phyloP scores from a whole-genome alignment of 2,329 filamentous ascomycete species.

The Dothiorella sarmentorum region DNA sequence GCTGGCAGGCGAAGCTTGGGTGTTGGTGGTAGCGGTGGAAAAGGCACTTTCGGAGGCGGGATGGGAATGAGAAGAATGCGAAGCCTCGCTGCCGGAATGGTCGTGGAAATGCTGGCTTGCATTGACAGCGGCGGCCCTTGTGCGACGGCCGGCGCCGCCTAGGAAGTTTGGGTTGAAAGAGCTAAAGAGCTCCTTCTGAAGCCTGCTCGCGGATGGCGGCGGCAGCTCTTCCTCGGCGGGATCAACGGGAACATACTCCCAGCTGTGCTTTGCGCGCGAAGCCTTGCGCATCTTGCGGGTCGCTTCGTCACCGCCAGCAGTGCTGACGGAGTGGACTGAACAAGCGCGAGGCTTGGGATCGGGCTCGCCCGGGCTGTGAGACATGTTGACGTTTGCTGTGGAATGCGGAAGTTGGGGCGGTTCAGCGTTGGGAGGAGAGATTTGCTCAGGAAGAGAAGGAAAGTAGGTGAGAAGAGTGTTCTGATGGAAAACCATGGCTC shows the following conservation, averaged over 20 bases:
- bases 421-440: background rate
- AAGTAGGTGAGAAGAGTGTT: conserved; percentile 16
- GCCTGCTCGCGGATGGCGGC: conserved; percentile 6
- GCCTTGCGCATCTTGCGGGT: background rate
- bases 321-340: conserved; percentile 10
- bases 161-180: conserved; percentile 17
- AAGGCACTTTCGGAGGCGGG: conserved; percentile 8
- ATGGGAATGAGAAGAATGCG: background rate
- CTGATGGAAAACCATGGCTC: conserved; percentile 10
- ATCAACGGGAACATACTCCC: conserved; percentile 15
- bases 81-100: conserved; percentile 3
- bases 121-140: background rate
- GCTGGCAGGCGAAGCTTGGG: conserved; percentile 12
- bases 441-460: background rate
- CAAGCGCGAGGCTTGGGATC: conserved; percentile 8
- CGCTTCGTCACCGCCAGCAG: background rate
- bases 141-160: conserved; percentile 7
- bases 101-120: conserved; percentile 7
- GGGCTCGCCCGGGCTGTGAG: background rate
- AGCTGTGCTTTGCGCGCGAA: conserved; percentile 17
- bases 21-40: conserved; percentile 5
- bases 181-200: conserved; percentile 15
- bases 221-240: conserved; percentile 16
- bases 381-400: conserved; percentile 3
- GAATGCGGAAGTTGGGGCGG: conserved; percentile 12